Evolutionary conservation across 1,284 basidiomycete species (phyloP).

Genomic region (Sporisorium graminicola): DNA sequence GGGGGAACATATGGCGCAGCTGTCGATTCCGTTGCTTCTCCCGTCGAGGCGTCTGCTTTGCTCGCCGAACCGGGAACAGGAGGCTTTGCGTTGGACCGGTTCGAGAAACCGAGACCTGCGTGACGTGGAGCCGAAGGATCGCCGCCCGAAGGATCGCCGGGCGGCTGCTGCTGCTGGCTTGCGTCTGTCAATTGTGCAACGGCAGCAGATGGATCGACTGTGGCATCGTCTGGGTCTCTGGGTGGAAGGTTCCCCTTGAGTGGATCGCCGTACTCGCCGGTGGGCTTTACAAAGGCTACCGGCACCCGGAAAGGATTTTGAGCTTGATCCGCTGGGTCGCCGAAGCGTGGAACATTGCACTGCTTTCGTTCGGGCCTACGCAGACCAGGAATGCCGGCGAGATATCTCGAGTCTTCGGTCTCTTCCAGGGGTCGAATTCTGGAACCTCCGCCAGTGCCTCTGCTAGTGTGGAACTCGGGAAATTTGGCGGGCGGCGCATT

Average conservation of each 20-base stretch:
- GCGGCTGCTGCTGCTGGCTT: constrained; percentile 19
- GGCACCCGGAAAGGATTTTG: constrained; percentile 45
- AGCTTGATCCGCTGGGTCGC: constrained; percentile 34
- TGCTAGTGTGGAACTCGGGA: constrained; percentile 45
- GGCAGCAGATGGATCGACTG: constrained; percentile 9
- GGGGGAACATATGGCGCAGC: constrained; percentile 26
- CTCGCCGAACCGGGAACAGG: constrained; percentile 1
- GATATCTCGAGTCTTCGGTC: constrained; percentile 47
- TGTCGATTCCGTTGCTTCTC: background rate
- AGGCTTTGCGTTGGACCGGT: constrained; percentile 16
- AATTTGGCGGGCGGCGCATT: constrained; percentile 28
- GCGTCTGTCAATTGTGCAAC: constrained; percentile 19
- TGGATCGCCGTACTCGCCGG: constrained; percentile 45
- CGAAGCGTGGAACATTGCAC: constrained; percentile 27
- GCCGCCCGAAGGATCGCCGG: constrained; percentile 14
- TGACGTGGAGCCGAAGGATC: constrained; percentile 26
- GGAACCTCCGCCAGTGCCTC: constrained; percentile 21
- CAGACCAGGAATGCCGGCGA: constrained; percentile 51
- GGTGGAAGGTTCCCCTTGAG: constrained; percentile 35
- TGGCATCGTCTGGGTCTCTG: constrained; percentile 13
- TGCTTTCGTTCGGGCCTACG: constrained; percentile 24
- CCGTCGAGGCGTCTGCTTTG: background rate
- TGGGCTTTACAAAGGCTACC: constrained; percentile 56
- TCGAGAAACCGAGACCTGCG: constrained; percentile 54
- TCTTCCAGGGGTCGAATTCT: constrained; percentile 49